phyloP scores from a whole-genome alignment of 352 stramenopile genomes.

The Pythium diclinum region DNA sequence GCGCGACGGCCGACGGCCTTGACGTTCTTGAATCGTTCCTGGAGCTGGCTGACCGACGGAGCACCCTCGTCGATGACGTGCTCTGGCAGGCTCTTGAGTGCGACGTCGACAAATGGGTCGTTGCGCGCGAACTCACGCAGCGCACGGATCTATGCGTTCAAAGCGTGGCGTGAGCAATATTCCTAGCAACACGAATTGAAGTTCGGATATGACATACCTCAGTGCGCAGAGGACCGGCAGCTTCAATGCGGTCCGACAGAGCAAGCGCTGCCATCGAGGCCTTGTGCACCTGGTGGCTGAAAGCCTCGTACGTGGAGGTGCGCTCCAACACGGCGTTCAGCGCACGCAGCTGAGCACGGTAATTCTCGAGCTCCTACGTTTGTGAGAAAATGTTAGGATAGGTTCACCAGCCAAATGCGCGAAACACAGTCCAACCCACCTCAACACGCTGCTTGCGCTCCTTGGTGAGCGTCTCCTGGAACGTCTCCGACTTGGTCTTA shows the following conservation, averaged over 20 bases:
- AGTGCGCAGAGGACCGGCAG: constrained; percentile 55
- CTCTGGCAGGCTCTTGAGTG: constrained; percentile 60
- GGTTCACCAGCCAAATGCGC: background rate
- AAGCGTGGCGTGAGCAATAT: background rate
- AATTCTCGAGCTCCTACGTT: constrained; percentile 60
- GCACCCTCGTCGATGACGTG: constrained; percentile 62
- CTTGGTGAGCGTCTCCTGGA: constrained; percentile 54
- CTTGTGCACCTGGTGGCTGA: constrained; percentile 85
- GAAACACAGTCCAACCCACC: constrained; percentile 11
- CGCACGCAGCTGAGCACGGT: constrained; percentile 60
- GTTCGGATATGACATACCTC: constrained; percentile 33
- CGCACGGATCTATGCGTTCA: constrained; percentile 41
- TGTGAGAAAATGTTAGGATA: background rate
- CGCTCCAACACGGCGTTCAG: constrained; percentile 67
- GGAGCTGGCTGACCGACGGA: constrained; percentile 70
- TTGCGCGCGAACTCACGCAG: constrained; percentile 66
- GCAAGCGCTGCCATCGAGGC: constrained; percentile 73
- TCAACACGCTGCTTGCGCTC: constrained; percentile 61
- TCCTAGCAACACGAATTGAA: background rate
- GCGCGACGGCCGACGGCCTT: constrained; percentile 67
- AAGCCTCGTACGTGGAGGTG: constrained; percentile 79
- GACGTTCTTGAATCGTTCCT: constrained; percentile 81
- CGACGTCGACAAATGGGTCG: constrained; percentile 70
- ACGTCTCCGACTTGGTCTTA: constrained; percentile 45
- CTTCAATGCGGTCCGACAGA: constrained; percentile 79